Percentiles rank a stretch among this genome's conserved stretches.
These are phyloP conservation scores for Penstemon eatonii DNA, from an alignment of 257 asterid species.

Conservation along the genomic window DNA sequence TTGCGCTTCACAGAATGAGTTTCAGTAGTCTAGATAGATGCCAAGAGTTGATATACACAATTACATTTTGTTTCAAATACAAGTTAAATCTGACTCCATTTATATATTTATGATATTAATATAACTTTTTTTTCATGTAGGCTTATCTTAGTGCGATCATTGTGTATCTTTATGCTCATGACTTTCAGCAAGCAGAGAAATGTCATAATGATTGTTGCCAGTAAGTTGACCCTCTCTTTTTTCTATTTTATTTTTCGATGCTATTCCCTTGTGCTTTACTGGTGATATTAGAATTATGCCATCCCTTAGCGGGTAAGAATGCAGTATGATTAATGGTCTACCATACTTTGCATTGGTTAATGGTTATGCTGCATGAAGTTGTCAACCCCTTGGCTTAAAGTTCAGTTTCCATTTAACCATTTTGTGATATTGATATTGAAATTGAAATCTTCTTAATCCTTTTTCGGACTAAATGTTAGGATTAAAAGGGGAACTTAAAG, in stretches of 20 bases:
- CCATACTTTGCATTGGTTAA: no score
- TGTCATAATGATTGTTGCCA: conserved; percentile 96
- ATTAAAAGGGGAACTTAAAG: neutral
- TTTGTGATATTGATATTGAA: no score
- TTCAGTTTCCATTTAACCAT: neutral
- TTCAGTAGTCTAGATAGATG: conserved; percentile 16
- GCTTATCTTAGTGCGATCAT: conserved; percentile 97
- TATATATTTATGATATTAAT: conserved; percentile 2
- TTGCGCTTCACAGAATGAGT: conserved; percentile 4
- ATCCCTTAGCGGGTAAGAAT: no score
- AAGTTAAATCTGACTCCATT: conserved; percentile 14
- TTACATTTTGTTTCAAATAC: conserved; percentile 10
- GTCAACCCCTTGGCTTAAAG: no score
- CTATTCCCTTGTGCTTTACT: conserved; percentile 11
- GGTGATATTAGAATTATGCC: conserved; percentile 7
- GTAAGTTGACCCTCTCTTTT: conserved; percentile 52
- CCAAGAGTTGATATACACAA: neutral
- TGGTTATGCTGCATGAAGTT: no score
- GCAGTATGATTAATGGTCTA: neutral
- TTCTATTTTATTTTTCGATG: neutral
- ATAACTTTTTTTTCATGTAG: conserved; percentile 45
- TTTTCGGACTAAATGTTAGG: neutral
- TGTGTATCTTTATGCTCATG: conserved; percentile 89
- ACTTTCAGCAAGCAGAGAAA: conserved; percentile 93
- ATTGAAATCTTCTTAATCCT: neutral